Base-by-base conservation (phyloP, 805 yeast species). In the Starmerella lactis-condensi region DNA sequence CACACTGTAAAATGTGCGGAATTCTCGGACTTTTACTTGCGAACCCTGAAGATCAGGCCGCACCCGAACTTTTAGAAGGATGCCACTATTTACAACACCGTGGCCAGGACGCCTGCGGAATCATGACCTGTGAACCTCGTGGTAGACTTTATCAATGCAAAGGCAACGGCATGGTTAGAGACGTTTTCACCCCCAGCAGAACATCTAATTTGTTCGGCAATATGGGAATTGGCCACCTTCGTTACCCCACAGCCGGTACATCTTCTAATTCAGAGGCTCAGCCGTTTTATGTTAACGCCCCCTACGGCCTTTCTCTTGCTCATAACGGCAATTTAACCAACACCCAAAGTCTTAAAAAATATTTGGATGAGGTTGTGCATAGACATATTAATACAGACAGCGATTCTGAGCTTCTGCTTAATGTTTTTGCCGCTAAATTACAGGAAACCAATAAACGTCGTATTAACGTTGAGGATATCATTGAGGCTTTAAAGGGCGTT, bases 91-190 rank as follows among this genome's bases (percentile, higher is more conserved):
- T 89, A 39, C 98, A 89, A 53, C 98, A 89, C 52, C 69, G 98
- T 51, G 98, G 98, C 28, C 98, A 89, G 60, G 98, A 89, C 54
- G 98, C 98, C 8, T 94, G 95, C n/a, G 98, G 98, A 41, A 85
- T 89, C 33, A 89, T 81, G 16, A 89, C 98, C 6, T 81, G 94
- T 53, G 96, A 94, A 33, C 62, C 75, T 27, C 72, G 85, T 39
- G 98, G 96, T 41, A 67, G 98, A 37, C 67, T 89, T 36, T 83
- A 79, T 59, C 96, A 85, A 59, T 89, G 98, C 56, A 89, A 89
- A 60, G 98, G 98, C 47, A 85, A 82, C 54, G 98, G 98, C 43
- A 79, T 89, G 93, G 96, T 93, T 36, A 68, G 91, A 47, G 98
- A 89, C 50, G 98, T 89, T 22, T 89, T 89, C 68, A 81, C 93